A percentile compares a stretch with the other conserved stretches of the same genome.
Conservation (phyloP, 495 filamentous ascomycete genomes). For the Aspergillus bertholletiae region DNA sequence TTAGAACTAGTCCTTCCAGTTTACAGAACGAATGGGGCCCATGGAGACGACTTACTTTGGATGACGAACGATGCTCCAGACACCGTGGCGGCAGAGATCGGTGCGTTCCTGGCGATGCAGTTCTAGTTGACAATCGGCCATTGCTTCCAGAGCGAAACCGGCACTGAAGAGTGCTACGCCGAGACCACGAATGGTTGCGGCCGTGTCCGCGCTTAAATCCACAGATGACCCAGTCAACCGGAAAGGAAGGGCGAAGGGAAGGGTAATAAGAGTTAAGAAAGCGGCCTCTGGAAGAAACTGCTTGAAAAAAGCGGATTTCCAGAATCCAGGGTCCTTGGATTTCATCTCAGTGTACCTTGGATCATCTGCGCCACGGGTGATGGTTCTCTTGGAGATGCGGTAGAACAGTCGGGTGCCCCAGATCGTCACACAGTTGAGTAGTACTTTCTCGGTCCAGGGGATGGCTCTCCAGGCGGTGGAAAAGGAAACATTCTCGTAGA, state of each 20-base stretch:
- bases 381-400: constrained; percentile 40
- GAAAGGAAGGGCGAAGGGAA: constrained; percentile 55
- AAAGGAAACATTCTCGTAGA: constrained; percentile 35
- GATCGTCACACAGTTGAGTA: constrained; percentile 49
- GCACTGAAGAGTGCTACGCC: constrained; percentile 52
- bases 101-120: constrained; percentile 28
- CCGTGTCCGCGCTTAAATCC: constrained; percentile 2
- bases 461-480: constrained; percentile 38
- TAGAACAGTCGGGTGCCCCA: constrained; percentile 55
- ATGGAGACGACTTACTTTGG: constrained; percentile 50
- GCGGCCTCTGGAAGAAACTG: constrained; percentile 26
- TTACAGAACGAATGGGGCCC: neutral
- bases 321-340: constrained; percentile 44
- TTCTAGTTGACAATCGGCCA: constrained; percentile 53
- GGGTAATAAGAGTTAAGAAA: constrained; percentile 48
- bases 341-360: constrained; percentile 49
- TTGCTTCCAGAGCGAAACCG: constrained; percentile 49
- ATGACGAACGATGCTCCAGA: constrained; percentile 59
- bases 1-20: neutral
- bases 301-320: constrained; percentile 46
- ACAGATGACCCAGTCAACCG: constrained; percentile 15
- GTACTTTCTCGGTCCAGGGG: constrained; percentile 46
- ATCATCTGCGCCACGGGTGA: constrained; percentile 49
- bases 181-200: constrained; percentile 31
- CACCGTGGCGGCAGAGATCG: constrained; percentile 46